A percentile compares a stretch with the other conserved stretches of the same genome.
Evolutionary conservation across 2,329 filamentous ascomycete species (phyloP).

Genomic region (Hypoxylon sp.): DNA sequence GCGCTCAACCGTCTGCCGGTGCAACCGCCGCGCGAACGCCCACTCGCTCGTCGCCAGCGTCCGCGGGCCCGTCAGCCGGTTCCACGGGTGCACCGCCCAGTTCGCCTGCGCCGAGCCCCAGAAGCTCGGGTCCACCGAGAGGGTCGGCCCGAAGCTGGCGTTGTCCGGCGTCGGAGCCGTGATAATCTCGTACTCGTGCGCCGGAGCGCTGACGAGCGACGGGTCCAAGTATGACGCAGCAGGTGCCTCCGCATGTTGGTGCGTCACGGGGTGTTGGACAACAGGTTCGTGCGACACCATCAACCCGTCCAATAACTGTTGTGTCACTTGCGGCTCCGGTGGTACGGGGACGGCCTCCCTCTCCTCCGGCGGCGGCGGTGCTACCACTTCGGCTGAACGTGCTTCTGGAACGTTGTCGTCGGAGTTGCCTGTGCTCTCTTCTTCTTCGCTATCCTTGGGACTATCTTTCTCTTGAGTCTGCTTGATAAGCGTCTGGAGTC

Average conservation of each 20-base stretch:
- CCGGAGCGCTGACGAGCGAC: slow-evolving; percentile 20
- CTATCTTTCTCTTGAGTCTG: slow-evolving; percentile 57
- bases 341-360: slow-evolving; percentile 8
- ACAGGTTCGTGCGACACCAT: slow-evolving; percentile 30
- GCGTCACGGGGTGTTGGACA: slow-evolving; percentile 4
- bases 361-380: background rate
- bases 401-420: slow-evolving; percentile 41
- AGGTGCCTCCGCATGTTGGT: too few species aligned
- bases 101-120: slow-evolving; percentile 44
- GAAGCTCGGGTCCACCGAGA: slow-evolving; percentile 44
- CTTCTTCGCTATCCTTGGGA: slow-evolving; percentile 45
- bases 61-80: slow-evolving; percentile 57
- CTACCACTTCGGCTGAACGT: slow-evolving; percentile 5
- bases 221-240: slow-evolving; percentile 14
- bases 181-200: slow-evolving; percentile 60
- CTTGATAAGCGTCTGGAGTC: slow-evolving; percentile 67
- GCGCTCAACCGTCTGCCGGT: slow-evolving; percentile 72
- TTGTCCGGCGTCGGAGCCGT: slow-evolving; percentile 64
- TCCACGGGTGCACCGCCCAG: slow-evolving; percentile 51
- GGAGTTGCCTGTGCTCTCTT: slow-evolving; percentile 28
- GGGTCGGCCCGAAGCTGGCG: slow-evolving; percentile 63
- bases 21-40: slow-evolving; percentile 77
- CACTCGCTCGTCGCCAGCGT: slow-evolving; percentile 73
- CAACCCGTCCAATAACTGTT: slow-evolving; percentile 22
- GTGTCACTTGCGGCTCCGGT: slow-evolving; percentile 27